These are phyloP conservation scores for Emydomyces testavorans DNA, from an alignment of 2,329 filamentous ascomycete species.

Conservation along the genomic window DNA sequence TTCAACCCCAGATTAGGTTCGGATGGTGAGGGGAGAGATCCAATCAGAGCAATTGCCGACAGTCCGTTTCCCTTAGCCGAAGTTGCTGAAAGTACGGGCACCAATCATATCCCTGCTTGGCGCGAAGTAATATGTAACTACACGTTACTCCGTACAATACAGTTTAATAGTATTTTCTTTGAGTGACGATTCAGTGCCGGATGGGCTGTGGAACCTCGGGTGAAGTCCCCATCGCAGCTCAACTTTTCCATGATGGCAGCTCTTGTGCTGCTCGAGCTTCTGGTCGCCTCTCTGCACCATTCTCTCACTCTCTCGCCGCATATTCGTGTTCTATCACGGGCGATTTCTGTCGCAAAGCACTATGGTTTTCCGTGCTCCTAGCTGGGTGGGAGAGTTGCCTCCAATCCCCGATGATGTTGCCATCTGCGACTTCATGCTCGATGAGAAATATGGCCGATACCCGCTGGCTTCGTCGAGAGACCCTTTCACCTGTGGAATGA, in stretches of 20 bases:
- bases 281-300: neutral
- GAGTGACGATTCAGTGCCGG: too few species aligned
- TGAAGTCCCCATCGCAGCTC: too few species aligned
- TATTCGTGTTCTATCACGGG: neutral
- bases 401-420: slow-evolving; percentile 63
- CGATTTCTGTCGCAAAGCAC: slow-evolving; percentile 3
- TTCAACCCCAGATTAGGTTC: neutral
- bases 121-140: too few species aligned
- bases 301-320: neutral
- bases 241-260: too few species aligned
- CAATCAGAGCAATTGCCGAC: neutral
- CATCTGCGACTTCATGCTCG: slow-evolving; percentile 64
- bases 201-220: too few species aligned
- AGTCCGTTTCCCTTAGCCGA: neutral
- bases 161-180: too few species aligned
- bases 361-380: slow-evolving; percentile 39
- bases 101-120: neutral
- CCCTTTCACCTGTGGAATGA: slow-evolving; percentile 67
- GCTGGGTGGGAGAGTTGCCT: slow-evolving; percentile 32
- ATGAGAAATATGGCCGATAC: slow-evolving; percentile 57
- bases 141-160: too few species aligned
- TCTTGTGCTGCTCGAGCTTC: too few species aligned
- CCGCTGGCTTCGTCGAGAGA: slow-evolving; percentile 52
- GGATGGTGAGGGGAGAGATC: slow-evolving; percentile 1
- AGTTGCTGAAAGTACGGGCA: slow-evolving; percentile 2